Percentiles rank a stretch among this genome's conserved stretches.
Conservation (phyloP, 768 basidiomycete species). For the Suillus weaverae region DNA sequence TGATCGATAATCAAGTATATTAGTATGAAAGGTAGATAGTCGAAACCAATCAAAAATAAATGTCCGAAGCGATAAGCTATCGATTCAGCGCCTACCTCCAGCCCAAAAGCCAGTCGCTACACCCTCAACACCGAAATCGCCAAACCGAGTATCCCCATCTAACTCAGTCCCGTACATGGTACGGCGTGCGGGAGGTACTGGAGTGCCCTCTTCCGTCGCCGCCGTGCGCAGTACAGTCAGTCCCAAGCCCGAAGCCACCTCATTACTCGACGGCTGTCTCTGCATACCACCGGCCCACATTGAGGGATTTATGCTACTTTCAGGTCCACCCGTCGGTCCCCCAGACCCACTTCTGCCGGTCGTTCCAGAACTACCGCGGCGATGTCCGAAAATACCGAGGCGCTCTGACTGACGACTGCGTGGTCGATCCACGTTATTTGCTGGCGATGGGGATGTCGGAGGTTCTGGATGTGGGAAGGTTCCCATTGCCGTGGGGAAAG, state of each 20-base stretch:
- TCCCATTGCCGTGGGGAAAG: constrained; percentile 39
- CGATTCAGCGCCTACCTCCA: constrained; percentile 41
- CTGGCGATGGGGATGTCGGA: constrained; percentile 35
- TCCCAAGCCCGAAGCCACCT: constrained; percentile 46
- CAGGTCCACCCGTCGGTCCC: constrained; percentile 28
- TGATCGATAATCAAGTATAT: constrained; percentile 5
- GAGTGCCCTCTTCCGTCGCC: constrained; percentile 40
- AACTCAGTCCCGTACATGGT: constrained; percentile 87
- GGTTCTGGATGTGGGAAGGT: constrained; percentile 36
- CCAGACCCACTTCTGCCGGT: constrained; percentile 28
- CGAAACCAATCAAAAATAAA: background rate
- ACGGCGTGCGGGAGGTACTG: constrained; percentile 51
- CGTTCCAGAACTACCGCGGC: constrained; percentile 41
- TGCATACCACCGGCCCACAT: constrained; percentile 23
- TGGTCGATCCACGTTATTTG: constrained; percentile 32
- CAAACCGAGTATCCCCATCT: constrained; percentile 80
- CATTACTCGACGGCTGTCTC: constrained; percentile 42
- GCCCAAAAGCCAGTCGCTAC: constrained; percentile 75
- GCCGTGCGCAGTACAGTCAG: constrained; percentile 39
- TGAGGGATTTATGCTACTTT: constrained; percentile 37
- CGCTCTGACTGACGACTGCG: constrained; percentile 35
- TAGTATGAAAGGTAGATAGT: constrained; percentile 3
- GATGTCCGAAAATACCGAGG: constrained; percentile 29
- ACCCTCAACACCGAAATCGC: constrained; percentile 80
- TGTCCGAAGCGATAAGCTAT: constrained; percentile 8